Conservation (phyloP, 352 stramenopile genomes). For the Phytopythium aichiense region DNA sequence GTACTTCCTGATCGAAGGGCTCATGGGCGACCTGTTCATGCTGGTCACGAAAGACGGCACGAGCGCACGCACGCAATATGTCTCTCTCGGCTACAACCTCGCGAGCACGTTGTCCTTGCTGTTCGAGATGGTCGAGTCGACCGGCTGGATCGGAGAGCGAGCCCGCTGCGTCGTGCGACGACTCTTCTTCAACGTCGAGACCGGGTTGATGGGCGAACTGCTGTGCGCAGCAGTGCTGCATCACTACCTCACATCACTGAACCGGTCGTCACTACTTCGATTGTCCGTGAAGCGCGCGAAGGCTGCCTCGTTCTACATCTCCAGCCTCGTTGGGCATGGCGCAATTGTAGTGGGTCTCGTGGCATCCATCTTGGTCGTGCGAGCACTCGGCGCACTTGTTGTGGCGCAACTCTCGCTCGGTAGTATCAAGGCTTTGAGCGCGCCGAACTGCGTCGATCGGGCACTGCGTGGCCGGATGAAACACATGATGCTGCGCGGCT, state of each 20-base stretch:
- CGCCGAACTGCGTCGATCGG: conserved; percentile 14
- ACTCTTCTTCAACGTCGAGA: conserved; percentile 31
- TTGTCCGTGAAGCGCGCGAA: conserved; percentile 1
- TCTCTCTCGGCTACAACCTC: conserved; percentile 34
- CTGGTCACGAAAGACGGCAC: conserved; percentile 26
- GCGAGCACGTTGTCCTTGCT: conserved; percentile 29
- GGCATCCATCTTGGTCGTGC: conserved; percentile 11
- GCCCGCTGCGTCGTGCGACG: conserved; percentile 16
- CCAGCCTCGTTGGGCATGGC: conserved; percentile 25
- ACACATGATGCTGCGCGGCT: conserved; percentile 10
- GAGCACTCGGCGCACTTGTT: conserved; percentile 11
- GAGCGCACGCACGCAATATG: conserved; percentile 21
- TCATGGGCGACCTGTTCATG: conserved; percentile 31
- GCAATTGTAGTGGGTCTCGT: conserved; percentile 17
- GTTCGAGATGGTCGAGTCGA: conserved; percentile 30
- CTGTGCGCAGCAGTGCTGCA: conserved; percentile 21
- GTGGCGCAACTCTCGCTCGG: conserved; percentile 12
- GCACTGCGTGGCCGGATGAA: conserved; percentile 10
- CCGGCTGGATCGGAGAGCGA: conserved; percentile 15
- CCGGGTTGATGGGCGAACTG: conserved; percentile 21
- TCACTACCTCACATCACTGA: conserved; percentile 22
- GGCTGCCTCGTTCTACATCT: conserved; percentile 19
- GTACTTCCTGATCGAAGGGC: conserved; percentile 26
- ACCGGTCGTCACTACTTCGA: conserved; percentile 14
- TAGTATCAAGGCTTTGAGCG: conserved; percentile 6